Conservation (phyloP, 1,284 basidiomycete genomes). For the Leccinum subfulvum region DNA sequence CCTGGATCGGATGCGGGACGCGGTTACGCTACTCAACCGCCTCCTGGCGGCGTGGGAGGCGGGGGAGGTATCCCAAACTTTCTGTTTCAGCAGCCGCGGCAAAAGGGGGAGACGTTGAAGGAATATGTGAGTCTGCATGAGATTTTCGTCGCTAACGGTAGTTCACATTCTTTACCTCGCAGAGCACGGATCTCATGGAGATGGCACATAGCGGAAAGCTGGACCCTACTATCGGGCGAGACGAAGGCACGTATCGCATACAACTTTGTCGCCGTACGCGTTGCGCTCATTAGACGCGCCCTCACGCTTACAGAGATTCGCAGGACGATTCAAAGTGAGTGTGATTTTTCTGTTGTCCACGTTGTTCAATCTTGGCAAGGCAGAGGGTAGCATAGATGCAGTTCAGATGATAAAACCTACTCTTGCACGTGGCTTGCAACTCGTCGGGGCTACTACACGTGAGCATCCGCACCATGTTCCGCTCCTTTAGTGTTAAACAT, state of each 20-base stretch:
- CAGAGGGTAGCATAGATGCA: conserved; percentile 89
- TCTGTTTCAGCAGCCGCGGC: conserved; percentile 51
- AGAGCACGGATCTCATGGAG: conserved; percentile 84
- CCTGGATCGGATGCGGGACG: conserved; percentile 5
- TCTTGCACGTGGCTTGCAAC: conserved; percentile 79
- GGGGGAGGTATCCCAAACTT: conserved; percentile 53
- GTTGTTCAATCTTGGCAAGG: conserved; percentile 84
- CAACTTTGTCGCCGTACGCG: neutral
- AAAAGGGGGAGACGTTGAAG: conserved; percentile 81
- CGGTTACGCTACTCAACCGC: conserved; percentile 32
- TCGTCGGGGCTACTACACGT: conserved; percentile 88
- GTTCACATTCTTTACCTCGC: neutral
- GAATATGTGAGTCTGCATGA: conserved; percentile 62
- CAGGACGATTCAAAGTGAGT: conserved; percentile 83
- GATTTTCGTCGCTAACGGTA: neutral
- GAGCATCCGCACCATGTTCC: conserved; percentile 26
- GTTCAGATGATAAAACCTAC: conserved; percentile 91
- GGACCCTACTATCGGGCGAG: conserved; percentile 87
- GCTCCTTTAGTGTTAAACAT: neutral
- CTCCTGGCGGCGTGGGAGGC: too few species aligned
- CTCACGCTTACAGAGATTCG: conserved; percentile 65
- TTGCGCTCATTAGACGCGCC: neutral
- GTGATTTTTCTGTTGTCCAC: conserved; percentile 30
- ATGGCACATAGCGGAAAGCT: conserved; percentile 82
- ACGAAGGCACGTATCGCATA: conserved; percentile 56